Percentiles rank a stretch among this genome's conserved stretches.
Conservation (phyloP, 495 filamentous ascomycete species). For the Aspergillus homomorphus region DNA sequence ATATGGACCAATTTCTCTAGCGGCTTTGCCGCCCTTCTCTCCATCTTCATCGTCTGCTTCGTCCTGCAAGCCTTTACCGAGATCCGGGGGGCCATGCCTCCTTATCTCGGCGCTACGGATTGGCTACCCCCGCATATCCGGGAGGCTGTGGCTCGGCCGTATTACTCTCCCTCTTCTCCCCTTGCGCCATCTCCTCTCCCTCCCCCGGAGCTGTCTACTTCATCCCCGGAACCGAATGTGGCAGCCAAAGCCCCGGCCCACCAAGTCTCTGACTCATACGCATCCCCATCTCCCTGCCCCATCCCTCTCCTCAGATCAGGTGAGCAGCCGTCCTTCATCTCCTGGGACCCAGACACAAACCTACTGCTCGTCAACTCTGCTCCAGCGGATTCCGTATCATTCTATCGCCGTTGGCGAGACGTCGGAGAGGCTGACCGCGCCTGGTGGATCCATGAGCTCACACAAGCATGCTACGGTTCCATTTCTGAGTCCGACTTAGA, state of each 20-base stretch:
- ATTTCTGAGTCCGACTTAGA: slow-evolving; percentile 53
- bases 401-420: slow-evolving; percentile 63
- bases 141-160: slow-evolving; percentile 20
- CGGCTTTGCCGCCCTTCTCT: slow-evolving; percentile 47
- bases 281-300: slow-evolving; percentile 3
- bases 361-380: slow-evolving; percentile 10
- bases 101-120: slow-evolving; percentile 52
- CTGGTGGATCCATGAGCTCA: slow-evolving; percentile 66
- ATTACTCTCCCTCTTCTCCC: slow-evolving; percentile 7
- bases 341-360: slow-evolving; percentile 7
- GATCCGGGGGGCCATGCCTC: slow-evolving; percentile 57
- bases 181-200: slow-evolving; percentile 6
- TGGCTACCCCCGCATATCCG: slow-evolving; percentile 41
- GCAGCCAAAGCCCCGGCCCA: slow-evolving; percentile 2
- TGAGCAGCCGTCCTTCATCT: background rate
- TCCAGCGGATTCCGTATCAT: background rate
- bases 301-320: background rate
- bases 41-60: slow-evolving; percentile 55
- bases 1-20: slow-evolving; percentile 46
- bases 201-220: background rate
- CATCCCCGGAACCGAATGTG: background rate
- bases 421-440: slow-evolving; percentile 54
- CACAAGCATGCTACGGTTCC: slow-evolving; percentile 69
- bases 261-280: background rate
- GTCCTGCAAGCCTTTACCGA: slow-evolving; percentile 66